Evolutionary conservation across 805 yeast species (phyloP), one percentile per base, ranked within the genome.

Genomic region (Wickerhamomyces canadensis): DNA sequence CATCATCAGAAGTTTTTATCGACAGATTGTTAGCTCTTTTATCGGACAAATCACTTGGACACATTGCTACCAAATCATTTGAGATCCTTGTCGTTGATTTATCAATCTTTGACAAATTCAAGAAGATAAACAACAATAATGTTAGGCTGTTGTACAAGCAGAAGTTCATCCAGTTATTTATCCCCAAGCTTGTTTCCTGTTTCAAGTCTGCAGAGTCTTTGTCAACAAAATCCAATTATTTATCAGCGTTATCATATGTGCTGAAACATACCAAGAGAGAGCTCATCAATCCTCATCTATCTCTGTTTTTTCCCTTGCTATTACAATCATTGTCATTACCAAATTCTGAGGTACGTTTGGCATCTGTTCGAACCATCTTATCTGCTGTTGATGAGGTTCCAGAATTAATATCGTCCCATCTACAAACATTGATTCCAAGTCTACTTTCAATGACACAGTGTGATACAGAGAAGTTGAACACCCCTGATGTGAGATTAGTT

Each of bases 71-170:
- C 1, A 72, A 65, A 39, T 67, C 81, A 5, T 71, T 84, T 35
- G 84, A 78, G 28, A 66, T 87, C 3, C 53, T 86, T 15, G 73
- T 84, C 22, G 66, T 78, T n/a, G 89, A 86, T 48, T 68, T 84
- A 34, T 72, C 75, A 14, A 62, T 82, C 6, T 74, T 83, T 38
- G 62, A 68, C 32, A 77, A 74, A 49, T 70, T 45, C 31, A 66
- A 63, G 43, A 58, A 67, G 54, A 47, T 56, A 52, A 27, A 68
- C 43, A 77, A 77, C 44, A 68, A 83, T 38, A 76, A 79, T 41
- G 72, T 82, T 15, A 73, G 84, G 41, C 58, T 74, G 31, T 66
- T 93, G 18, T 86, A 83, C 68, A 87, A 87, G 54, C 98, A 93
- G 53, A 79, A 79, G 45, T 68, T 85, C 19, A 86, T 87, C 54